Evolutionary conservation across 805 yeast species (phyloP), one percentile per base, ranked within the genome.

Genomic region (Candida mattraensis): DNA sequence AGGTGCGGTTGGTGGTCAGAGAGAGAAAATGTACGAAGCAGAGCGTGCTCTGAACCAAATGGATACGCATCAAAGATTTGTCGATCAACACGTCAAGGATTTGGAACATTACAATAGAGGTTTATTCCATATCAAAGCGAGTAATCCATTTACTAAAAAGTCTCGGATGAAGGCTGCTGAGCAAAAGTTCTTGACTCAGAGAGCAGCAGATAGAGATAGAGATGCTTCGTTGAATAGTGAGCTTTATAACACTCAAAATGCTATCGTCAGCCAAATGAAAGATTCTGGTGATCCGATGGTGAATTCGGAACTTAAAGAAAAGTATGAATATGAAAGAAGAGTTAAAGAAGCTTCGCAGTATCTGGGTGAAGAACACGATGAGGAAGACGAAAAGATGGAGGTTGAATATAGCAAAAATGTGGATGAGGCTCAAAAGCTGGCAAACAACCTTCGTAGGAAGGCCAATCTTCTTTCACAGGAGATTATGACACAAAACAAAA

Each of bases 1-100:
- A 44, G 97, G 96, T 18, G 78, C 87, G 78, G 71, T 93, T 31
- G 99, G 99, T 17, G 76, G 89, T n/a, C 98, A 93, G 61, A 80
- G 93, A 39, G 96, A 88, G 56, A 71, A 87, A 31, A 67, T 93
- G 45, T 85, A 83, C 58, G 78, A 77, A 52, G 80, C 89, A 14
- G 96, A 93, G 56, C 76, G 77, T 46, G 81, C 81, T 47, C 66
- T 91, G 48, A 76, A 84, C 35, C 64, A 85, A 36, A 87, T 94
- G 34, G 83, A 80, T 40, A 81, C 87, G 3, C 96, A 88, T 57
- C 85, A 86, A 40, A 69, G 79, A 48, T 75, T 85, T 36, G 95
- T 95, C 5, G 88, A 83, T 45, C 86, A 80, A 26, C 85, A 86
- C 59, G 91, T 91, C 22, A 74, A 72, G 34, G 89, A 89, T 52